phyloP scores from a whole-genome alignment of 306 rosid species.

The Calophaca sinica region DNA sequence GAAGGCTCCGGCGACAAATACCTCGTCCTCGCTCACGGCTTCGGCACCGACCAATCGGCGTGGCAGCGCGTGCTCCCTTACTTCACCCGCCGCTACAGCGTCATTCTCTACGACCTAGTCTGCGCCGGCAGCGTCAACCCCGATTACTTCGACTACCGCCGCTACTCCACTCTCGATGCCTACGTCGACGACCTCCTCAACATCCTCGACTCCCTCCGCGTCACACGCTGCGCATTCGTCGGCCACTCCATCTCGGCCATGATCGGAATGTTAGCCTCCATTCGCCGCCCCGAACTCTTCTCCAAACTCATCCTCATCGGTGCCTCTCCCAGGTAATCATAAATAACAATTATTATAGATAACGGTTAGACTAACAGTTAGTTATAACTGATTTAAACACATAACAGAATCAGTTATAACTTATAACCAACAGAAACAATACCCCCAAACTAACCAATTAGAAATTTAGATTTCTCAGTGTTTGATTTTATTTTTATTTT shows the following conservation, averaged over 20 bases:
- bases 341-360: too few species aligned
- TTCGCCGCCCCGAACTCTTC: constrained; percentile 88
- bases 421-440: not conserved
- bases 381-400: too few species aligned
- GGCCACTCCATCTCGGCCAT: constrained; percentile 99
- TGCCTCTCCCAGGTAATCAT: constrained; percentile 80
- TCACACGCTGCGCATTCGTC: constrained; percentile 76
- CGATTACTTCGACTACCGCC: constrained; percentile 81
- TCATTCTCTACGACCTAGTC: constrained; percentile 94
- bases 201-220: constrained; percentile 73
- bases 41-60: constrained; percentile 98
- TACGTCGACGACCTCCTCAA: constrained; percentile 82
- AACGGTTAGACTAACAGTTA: too few species aligned
- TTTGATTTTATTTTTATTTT: too few species aligned
- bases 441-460: not conserved
- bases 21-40: constrained; percentile 85
- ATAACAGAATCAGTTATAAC: not conserved
- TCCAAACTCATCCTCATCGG: constrained; percentile 89
- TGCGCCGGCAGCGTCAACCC: constrained; percentile 99
- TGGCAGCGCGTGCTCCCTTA: constrained; percentile 86
- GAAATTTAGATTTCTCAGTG: not conserved
- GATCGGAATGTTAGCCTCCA: constrained; percentile 90
- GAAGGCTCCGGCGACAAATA: constrained; percentile 75
- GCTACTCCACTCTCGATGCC: constrained; percentile 88
- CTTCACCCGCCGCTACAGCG: constrained; percentile 70